Base-by-base conservation (phyloP, 148 eudicot genomes). In the Spergularia marina region DNA sequence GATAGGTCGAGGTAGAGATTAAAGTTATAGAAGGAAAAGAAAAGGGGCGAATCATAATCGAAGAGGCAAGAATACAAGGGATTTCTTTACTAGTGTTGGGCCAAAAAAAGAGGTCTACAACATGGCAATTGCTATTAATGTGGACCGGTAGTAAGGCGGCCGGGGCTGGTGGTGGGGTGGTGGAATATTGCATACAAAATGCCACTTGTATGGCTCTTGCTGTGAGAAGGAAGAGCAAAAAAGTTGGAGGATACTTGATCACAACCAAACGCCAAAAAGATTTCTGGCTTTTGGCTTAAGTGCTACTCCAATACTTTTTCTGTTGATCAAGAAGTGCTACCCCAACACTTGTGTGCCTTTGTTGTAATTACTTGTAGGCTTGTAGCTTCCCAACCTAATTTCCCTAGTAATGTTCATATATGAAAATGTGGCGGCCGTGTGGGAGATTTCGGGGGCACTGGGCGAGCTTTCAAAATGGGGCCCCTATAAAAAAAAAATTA, bases 251-350 rank as follows among this genome's bases (percentile, higher is more conserved):
- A 9, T 92, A 92, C 72, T 79, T 92, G 61, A 92, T 92, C 71
- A 92, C 91, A 17, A 92, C 97, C n/a, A 92, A 92, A 71, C 87
- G 97, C 53, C 97, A 92, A 18, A 92, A 90, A 62, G 91, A 92
- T 80, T 92, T 92, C 68, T 92, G 97, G 97, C 91, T 92, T 59
- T 86, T 92, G 82, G 97, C 97, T 79, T 92, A 81, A 85, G 11
- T 63, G 49, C 49, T 44, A 30, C 36, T 30, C 36, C 36, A 30
- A 30, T 30, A 30, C 36, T 30, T 30, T 30, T 30, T 30, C 36
- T 30, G 2, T 30, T 30, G 36, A 30, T 30, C 36, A 30, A 30
- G 36, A 3, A 30, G 36, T 30, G 36, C 36, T 30, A 30, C 36
- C 1, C 36, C 2, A 30, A 30, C 4, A 3, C 36, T 30, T 30